Percentiles rank a stretch among this genome's conserved stretches.
Evolutionary conservation across 768 basidiomycete species (phyloP).

Genomic region (Leccinellum albellum): DNA sequence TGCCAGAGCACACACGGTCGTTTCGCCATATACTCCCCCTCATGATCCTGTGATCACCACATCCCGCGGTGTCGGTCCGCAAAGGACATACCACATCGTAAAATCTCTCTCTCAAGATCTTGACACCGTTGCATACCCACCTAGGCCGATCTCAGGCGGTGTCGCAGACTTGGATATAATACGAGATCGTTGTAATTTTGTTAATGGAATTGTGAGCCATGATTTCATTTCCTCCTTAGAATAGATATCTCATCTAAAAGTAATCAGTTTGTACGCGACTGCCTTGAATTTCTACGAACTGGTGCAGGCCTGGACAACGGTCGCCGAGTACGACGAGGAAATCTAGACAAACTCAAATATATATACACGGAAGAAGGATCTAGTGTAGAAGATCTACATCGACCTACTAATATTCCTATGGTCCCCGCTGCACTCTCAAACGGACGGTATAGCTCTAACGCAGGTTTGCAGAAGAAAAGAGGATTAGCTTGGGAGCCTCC

Average conservation of each 20-base stretch:
- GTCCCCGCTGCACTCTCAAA: conserved; percentile 21
- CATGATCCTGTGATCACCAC: conserved; percentile 38
- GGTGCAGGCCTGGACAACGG: conserved; percentile 83
- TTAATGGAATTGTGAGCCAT: conserved; percentile 56
- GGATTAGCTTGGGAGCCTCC: conserved; percentile 56
- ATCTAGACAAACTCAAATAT: conserved; percentile 75
- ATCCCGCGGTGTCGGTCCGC: conserved; percentile 67
- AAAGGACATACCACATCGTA: conserved; percentile 54
- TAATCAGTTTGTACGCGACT: conserved; percentile 87
- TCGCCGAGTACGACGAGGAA: conserved; percentile 65
- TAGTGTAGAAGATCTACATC: conserved; percentile 12
- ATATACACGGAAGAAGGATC: conserved; percentile 59
- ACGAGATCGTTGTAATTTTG: conserved; percentile 84
- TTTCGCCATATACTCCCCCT: conserved; percentile 48
- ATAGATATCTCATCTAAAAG: background rate
- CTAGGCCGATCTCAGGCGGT: conserved; percentile 75
- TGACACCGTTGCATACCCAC: conserved; percentile 72
- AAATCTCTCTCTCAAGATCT: conserved; percentile 59
- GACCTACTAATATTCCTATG: conserved; percentile 13
- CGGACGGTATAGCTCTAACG: conserved; percentile 44
- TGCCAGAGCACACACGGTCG: conserved; percentile 41
- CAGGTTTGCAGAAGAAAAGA: conserved; percentile 55
- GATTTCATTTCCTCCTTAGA: background rate
- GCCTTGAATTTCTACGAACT: conserved; percentile 82
- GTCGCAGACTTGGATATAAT: conserved; percentile 87